Evolutionary conservation across 2,329 filamentous ascomycete species (phyloP).

Genomic region (Pezizomycotina sp.): DNA sequence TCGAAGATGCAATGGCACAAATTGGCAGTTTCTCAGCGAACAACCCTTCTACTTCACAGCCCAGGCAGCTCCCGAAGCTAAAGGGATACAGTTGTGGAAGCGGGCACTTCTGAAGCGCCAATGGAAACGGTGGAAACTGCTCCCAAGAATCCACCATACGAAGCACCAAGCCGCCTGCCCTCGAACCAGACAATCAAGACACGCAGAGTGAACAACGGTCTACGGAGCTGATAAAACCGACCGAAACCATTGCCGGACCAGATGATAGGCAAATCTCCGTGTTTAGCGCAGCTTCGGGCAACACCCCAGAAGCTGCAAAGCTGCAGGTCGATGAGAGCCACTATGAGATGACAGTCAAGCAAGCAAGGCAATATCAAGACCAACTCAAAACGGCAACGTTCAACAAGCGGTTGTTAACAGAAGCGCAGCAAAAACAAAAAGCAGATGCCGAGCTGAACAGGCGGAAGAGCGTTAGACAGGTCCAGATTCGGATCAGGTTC

Average conservation of each 20-base stretch:
- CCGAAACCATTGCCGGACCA: slow-evolving; percentile 23
- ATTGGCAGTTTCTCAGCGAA: slow-evolving; percentile 60
- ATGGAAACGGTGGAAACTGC: slow-evolving; percentile 11
- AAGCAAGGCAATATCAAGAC: slow-evolving; percentile 58
- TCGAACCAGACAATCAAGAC: slow-evolving; percentile 12
- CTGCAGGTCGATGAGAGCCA: slow-evolving; percentile 40
- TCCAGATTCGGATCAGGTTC: slow-evolving; percentile 67
- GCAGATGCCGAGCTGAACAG: slow-evolving; percentile 46
- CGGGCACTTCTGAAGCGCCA: slow-evolving; percentile 10
- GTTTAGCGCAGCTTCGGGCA: slow-evolving; percentile 59
- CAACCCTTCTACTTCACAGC: slow-evolving; percentile 30
- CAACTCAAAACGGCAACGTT: slow-evolving; percentile 44
- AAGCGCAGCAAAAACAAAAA: slow-evolving; percentile 57
- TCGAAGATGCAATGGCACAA: slow-evolving; percentile 70
- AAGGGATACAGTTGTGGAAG: slow-evolving; percentile 19
- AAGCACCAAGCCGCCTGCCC: slow-evolving; percentile 12
- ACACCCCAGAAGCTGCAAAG: slow-evolving; percentile 55
- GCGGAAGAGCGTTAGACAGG: slow-evolving; percentile 43
- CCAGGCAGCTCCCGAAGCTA: slow-evolving; percentile 26
- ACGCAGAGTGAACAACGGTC: slow-evolving; percentile 7
- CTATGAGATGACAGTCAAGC: slow-evolving; percentile 58
- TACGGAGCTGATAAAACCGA: slow-evolving; percentile 17
- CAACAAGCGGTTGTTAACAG: slow-evolving; percentile 65
- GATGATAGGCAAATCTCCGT: slow-evolving; percentile 44
- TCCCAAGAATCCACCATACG: slow-evolving; percentile 20